Conservation (phyloP, 2,329 filamentous ascomycete species). For the Talaromyces sp. region DNA sequence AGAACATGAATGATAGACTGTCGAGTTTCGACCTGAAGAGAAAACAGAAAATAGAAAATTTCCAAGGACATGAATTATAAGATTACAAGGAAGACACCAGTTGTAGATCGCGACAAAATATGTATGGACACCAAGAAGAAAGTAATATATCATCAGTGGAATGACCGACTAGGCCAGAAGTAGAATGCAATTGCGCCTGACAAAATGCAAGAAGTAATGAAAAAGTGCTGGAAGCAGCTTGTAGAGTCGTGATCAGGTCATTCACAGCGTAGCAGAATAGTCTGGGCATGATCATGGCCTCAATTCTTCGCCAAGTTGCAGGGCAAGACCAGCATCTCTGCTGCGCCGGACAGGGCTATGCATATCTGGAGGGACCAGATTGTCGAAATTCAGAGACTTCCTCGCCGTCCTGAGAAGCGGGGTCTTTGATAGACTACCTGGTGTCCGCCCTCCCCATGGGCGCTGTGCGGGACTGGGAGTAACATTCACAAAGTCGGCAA, state of each 20-base stretch:
- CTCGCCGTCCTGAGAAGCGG: slow-evolving; percentile 69
- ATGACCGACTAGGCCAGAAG: neutral
- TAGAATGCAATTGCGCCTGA: slow-evolving; percentile 8
- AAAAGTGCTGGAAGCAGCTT: slow-evolving; percentile 4
- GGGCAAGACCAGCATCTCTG: slow-evolving; percentile 54
- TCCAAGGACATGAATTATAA: neutral
- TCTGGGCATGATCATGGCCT: slow-evolving; percentile 40
- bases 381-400: slow-evolving; percentile 78
- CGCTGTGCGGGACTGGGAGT: slow-evolving; percentile 92
- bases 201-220: neutral
- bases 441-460: slow-evolving; percentile 64
- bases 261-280: slow-evolving; percentile 11
- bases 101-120: neutral
- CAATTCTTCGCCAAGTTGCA: slow-evolving; percentile 65
- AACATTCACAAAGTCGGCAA: slow-evolving; percentile 95
- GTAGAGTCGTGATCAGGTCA: slow-evolving; percentile 16
- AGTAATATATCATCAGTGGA: slow-evolving; percentile 5
- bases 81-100: neutral
- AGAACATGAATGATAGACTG: slow-evolving; percentile 2
- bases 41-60: neutral
- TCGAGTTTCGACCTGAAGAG: neutral
- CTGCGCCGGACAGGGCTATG: slow-evolving; percentile 41
- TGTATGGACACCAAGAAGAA: slow-evolving; percentile 6
- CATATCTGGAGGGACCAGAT: slow-evolving; percentile 56
- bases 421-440: slow-evolving; percentile 58